Evolutionary conservation across 2,329 filamentous ascomycete species (phyloP).

Genomic region (Talaromyces sp.): DNA sequence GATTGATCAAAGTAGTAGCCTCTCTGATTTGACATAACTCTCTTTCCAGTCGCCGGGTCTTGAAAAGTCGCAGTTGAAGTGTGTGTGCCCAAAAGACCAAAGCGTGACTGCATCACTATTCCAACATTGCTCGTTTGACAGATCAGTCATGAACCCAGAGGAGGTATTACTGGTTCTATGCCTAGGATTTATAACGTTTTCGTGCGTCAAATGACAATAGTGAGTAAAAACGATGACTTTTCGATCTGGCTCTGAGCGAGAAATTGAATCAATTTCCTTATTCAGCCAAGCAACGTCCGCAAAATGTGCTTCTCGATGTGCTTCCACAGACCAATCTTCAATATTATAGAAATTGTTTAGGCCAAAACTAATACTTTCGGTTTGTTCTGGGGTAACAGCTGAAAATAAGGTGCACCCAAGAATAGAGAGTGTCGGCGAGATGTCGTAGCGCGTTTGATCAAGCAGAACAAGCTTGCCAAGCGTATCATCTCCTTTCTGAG

Average conservation of each 20-base stretch:
- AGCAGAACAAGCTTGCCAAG: slow-evolving; percentile 37
- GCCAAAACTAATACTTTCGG: slow-evolving; percentile 34
- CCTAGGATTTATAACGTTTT: slow-evolving; percentile 22
- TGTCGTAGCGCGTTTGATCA: slow-evolving; percentile 34
- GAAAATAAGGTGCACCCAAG: slow-evolving; percentile 51
- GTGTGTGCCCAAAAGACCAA: slow-evolving; percentile 48
- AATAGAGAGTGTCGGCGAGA: slow-evolving; percentile 32
- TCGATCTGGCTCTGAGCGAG: slow-evolving; percentile 23
- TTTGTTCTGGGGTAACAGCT: slow-evolving; percentile 32
- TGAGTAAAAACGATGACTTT: slow-evolving; percentile 37
- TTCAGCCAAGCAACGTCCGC: slow-evolving; percentile 37
- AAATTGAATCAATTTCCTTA: slow-evolving; percentile 26
- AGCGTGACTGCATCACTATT: no score
- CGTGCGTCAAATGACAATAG: slow-evolving; percentile 27
- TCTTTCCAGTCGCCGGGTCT: neutral
- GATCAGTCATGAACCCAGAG: slow-evolving; percentile 35
- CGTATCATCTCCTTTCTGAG: slow-evolving; percentile 2
- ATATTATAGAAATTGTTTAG: slow-evolving; percentile 51
- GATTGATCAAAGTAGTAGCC: neutral
- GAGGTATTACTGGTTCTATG: slow-evolving; percentile 27
- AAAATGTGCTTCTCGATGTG: slow-evolving; percentile 25
- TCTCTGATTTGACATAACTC: neutral
- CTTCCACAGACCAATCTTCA: slow-evolving; percentile 28
- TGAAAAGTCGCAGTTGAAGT: slow-evolving; percentile 30
- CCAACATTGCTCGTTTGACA: slow-evolving; percentile 32